Evolutionary conservation across 805 yeast genomes (phyloP).

Genomic region (Candida railenensis): DNA sequence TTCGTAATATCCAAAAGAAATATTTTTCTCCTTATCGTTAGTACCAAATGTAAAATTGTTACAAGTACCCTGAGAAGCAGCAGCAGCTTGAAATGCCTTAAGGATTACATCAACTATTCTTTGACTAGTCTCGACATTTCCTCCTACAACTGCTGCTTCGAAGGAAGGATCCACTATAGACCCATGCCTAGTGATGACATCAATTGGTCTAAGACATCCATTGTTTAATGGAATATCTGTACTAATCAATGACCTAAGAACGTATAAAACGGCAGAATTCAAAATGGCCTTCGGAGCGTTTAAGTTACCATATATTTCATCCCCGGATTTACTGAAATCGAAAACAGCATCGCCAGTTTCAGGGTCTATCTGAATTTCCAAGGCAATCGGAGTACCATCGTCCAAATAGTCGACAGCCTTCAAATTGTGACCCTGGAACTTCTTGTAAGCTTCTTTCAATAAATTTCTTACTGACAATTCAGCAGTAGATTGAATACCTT

Average conservation of each 20-base stretch:
- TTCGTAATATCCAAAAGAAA: constrained; percentile 88
- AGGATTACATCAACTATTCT: constrained; percentile 86
- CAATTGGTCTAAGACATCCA: constrained; percentile 83
- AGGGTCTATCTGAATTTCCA: constrained; percentile 48
- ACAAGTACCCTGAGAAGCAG: constrained; percentile 95
- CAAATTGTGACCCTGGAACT: constrained; percentile 42
- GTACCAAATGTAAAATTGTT: constrained; percentile 92
- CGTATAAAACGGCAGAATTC: constrained; percentile 84
- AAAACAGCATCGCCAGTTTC: constrained; percentile 63
- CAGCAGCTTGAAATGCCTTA: constrained; percentile 84
- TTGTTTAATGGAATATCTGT: constrained; percentile 91
- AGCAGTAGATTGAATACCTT: constrained; percentile 35
- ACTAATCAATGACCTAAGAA: constrained; percentile 78
- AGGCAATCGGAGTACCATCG: constrained; percentile 70
- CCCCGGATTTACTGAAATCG: constrained; percentile 84
- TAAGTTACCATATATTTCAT: constrained; percentile 84
- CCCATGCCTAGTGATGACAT: constrained; percentile 44
- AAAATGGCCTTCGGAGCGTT: constrained; percentile 94
- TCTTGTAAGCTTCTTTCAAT: constrained; percentile 29
- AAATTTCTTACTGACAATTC: constrained; percentile 33
- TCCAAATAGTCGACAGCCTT: constrained; percentile 69
- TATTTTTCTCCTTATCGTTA: constrained; percentile 52
- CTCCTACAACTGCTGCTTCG: constrained; percentile 88
- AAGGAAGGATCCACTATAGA: constrained; percentile 64
- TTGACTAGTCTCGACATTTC: constrained; percentile 94